Percentiles rank a stretch among this genome's conserved stretches.
These are phyloP conservation scores for Parasitella parasitica DNA, from an alignment of 371 early-diverging fungal species.

Conservation along the genomic window DNA sequence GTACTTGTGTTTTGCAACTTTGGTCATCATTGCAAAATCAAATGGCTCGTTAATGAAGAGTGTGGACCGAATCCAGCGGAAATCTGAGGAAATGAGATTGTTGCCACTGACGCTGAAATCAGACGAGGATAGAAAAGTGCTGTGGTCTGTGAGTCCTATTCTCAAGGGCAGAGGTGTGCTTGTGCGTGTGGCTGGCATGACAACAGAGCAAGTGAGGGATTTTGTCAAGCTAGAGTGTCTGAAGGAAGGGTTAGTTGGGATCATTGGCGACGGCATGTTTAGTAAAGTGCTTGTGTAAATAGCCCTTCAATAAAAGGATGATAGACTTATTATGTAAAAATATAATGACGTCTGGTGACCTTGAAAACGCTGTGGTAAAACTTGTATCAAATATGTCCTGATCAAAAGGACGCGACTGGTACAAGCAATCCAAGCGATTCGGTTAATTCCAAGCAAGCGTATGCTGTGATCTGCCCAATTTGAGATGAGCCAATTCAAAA, in stretches of 20 bases:
- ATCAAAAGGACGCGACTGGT: neutral
- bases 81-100: conserved; percentile 32
- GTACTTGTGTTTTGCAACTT: conserved; percentile 48
- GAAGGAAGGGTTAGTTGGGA: conserved; percentile 23
- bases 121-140: conserved; percentile 18
- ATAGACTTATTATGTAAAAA: conserved; percentile 9
- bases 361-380: neutral
- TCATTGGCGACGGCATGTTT: conserved; percentile 50
- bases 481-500: conserved; percentile 76
- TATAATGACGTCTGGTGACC: neutral
- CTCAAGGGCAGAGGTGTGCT: conserved; percentile 33
- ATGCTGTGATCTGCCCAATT: conserved; percentile 71
- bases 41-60: conserved; percentile 9
- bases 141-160: conserved; percentile 42
- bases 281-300: conserved; percentile 39
- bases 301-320: too few relatives aligned
- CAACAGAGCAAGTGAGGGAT: conserved; percentile 44
- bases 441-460: neutral
- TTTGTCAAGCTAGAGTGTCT: conserved; percentile 47
- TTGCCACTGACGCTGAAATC: conserved; percentile 26
- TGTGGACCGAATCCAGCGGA: conserved; percentile 17
- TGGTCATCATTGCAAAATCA: conserved; percentile 26
- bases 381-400: neutral
- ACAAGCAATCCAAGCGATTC: neutral
- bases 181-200: conserved; percentile 47